Evolutionary conservation across 768 basidiomycete genomes (phyloP).

Genomic region (Rhizopogon vinicolor): DNA sequence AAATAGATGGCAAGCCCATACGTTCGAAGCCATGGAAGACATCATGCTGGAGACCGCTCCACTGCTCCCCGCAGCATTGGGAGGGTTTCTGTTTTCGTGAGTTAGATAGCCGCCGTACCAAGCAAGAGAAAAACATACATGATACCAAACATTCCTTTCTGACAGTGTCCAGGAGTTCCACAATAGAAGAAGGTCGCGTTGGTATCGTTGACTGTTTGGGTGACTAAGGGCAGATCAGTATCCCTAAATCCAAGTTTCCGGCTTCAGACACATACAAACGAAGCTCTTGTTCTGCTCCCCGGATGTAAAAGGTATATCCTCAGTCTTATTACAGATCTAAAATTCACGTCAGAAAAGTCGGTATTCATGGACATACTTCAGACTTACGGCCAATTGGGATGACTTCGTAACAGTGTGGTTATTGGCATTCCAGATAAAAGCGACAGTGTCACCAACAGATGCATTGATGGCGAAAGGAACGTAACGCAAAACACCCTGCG

Average conservation of each 20-base stretch:
- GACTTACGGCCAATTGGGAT: slow-evolving; percentile 40
- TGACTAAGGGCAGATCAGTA: slow-evolving; percentile 41
- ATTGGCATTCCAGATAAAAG: slow-evolving; percentile 75
- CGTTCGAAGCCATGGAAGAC: slow-evolving; percentile 39
- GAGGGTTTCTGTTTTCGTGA: slow-evolving; percentile 44
- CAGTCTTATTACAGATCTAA: slow-evolving; percentile 67
- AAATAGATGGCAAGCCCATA: slow-evolving; percentile 21
- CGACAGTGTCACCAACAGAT: slow-evolving; percentile 70
- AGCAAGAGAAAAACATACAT: slow-evolving; percentile 34
- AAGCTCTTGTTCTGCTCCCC: slow-evolving; percentile 61
- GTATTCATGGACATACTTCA: neutral
- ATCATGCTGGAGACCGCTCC: slow-evolving; percentile 53
- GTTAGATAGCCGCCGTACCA: neutral
- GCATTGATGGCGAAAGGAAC: slow-evolving; percentile 75
- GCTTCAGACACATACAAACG: slow-evolving; percentile 42
- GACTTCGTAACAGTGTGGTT: slow-evolving; percentile 83
- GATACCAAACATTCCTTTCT: slow-evolving; percentile 85
- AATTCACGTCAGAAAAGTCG: neutral
- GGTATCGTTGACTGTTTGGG: slow-evolving; percentile 69
- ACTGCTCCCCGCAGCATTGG: slow-evolving; percentile 37
- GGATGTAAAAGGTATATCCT: slow-evolving; percentile 54
- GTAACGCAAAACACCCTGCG: slow-evolving; percentile 70
- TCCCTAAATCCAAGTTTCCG: neutral
- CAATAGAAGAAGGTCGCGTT: slow-evolving; percentile 76
- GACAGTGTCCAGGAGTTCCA: slow-evolving; percentile 63